Evolutionary conservation across 2,329 filamentous ascomycete species (phyloP), one percentile per base, ranked within the genome.

Genomic region (Epichloe festucae): DNA sequence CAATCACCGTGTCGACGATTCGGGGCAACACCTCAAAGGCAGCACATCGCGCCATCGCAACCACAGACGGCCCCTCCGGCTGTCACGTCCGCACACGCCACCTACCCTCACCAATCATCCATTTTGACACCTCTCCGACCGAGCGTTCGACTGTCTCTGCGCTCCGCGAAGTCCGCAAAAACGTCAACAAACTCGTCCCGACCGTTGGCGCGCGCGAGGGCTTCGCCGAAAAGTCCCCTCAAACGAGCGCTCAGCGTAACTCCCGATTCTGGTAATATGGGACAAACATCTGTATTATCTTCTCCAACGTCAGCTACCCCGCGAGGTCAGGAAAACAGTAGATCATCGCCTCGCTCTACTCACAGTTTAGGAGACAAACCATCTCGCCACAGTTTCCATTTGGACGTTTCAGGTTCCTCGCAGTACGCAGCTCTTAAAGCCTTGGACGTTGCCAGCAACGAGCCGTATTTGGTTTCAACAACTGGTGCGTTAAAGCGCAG

Each of bases 401-500:
- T 81, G 36, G 80, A 83, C 60, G 68, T 76, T 43, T 72, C 76
- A 3, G 76, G 74, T 35, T 72, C 77, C 23, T 73, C 76, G 3
- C 73, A 77, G 55, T 69, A 73, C 54, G 67, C 71, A 14, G 67
- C 77, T 35, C 67, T 77, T 43, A 76, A 76, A 56, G 65, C 78
- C n/a, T 62, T 73, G 15, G 77, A 81, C 49, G 39, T 41, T 12
- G 65, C 65, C 17, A 71, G 67, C 46, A 58, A 51, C 48, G 64
- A 68, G 34, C 55, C 55, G 51, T 60, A 59, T 50, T 64, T 65
- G 63, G 56, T 61, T 46, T 57, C 63, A 38, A 63, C 60, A 36
- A 82, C 85, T 5, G 95, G 91, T 64, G 90, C 91, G 5, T 72
- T 97, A 59, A 96, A 97, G 75, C 83, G 93, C 60, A 91, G 85